Evolutionary conservation across 2,329 filamentous ascomycete genomes (phyloP), one percentile per base, ranked within the genome.

Genomic region (Lasiodiplodia citricola): DNA sequence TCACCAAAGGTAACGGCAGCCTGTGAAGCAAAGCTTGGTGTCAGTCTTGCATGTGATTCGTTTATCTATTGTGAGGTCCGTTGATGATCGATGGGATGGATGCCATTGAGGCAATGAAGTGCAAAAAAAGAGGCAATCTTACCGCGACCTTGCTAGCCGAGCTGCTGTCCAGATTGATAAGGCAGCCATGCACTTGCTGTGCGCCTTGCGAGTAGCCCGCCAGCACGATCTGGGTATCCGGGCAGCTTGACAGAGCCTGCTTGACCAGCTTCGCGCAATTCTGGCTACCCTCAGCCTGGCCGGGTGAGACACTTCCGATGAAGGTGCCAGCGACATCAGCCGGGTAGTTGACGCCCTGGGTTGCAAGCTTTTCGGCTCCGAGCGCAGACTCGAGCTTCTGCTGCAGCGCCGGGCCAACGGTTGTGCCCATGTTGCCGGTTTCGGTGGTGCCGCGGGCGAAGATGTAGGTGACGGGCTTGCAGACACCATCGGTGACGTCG

Each of bases 391-490:
- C 79, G 2, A 88, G 74, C 2, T 82, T 81, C 52, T 81, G 76
- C 70, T 85, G 84, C 72, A 88, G 83, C 2, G 84, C 83, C 2
- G 86, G 86, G 1, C 86, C 86, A 1, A 83, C 79, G 3, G 83
- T 70, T 21, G 73, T 74, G 23, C 86, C 86, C 56, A 88, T 83
- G 72, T 87, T 87, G 50, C 85, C 86, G 1, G 71, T 50, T 75
- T 88, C 85, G 5, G 81, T 83, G 4, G 86, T 87, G 10, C 86
- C 86, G n/a, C 86, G 82, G 21, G 86, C 86, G 71, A 85, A 88
- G 71, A 88, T 83, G 64, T 88, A 76, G 10, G 85, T 87, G 70
- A 86, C 80, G 47, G 78, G 73, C 41, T 81, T 82, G 75, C 83
- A 85, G 56, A 67, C 23, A n/a, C 74, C 73, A 44, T 72, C 72